phyloP scores from a whole-genome alignment of 2,329 filamentous ascomycete species.

The Pseudonectria buxi region DNA sequence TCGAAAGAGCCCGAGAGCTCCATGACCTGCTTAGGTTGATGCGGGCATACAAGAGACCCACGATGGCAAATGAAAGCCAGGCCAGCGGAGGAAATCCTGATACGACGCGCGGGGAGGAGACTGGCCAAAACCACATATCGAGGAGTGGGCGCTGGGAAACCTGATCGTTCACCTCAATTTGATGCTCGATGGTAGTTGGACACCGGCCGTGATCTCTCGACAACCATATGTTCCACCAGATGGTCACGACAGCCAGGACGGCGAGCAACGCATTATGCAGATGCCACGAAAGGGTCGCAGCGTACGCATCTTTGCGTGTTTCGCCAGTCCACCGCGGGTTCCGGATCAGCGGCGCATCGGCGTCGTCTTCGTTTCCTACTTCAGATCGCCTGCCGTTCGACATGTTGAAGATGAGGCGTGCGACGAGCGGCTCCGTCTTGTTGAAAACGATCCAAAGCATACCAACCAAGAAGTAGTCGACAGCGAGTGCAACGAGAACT shows the following conservation, averaged over 20 bases:
- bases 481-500: constrained; percentile 37
- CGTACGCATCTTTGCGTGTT: constrained; percentile 1
- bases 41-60: constrained; percentile 38
- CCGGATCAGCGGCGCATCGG: constrained; percentile 23
- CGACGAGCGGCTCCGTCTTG: constrained; percentile 28
- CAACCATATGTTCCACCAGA: constrained; percentile 42
- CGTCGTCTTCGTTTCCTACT: constrained; percentile 15
- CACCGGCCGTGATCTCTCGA: constrained; percentile 35
- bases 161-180: background rate
- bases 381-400: constrained; percentile 5
- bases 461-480: constrained; percentile 39
- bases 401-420: constrained; percentile 15
- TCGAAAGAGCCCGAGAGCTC: constrained; percentile 18
- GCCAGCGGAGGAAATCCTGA: constrained; percentile 39
- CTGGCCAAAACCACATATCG: constrained; percentile 36
- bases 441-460: constrained; percentile 33
- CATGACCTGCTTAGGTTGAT: constrained; percentile 28
- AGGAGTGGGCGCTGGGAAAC: constrained; percentile 20
- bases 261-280: constrained; percentile 32
- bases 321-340: background rate
- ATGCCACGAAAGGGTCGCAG: constrained; percentile 31
- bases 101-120: constrained; percentile 22
- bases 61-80: constrained; percentile 39
- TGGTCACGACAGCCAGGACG: constrained; percentile 28
- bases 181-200: background rate